Conservation (phyloP, 345 rosid species). For the Populus pruinosa region DNA sequence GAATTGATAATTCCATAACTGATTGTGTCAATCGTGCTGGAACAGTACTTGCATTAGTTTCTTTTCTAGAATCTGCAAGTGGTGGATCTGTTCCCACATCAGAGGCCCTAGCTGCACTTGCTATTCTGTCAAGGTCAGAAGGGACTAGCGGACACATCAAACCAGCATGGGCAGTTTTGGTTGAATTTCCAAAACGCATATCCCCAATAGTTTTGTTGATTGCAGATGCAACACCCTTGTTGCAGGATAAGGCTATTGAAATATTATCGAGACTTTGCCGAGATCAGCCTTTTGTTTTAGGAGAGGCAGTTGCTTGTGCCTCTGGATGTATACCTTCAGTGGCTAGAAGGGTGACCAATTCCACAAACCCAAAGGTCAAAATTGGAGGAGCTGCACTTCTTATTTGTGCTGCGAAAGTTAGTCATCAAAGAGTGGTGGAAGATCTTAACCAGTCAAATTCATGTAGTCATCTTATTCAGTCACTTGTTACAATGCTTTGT, state of each 20-base stretch:
- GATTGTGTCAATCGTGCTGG: constrained; percentile 93
- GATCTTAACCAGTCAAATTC: constrained; percentile 77
- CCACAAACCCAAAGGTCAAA: constrained; percentile 64
- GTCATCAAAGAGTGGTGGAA: constrained; percentile 74
- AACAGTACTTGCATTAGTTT: constrained; percentile 87
- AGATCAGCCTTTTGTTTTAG: constrained; percentile 76
- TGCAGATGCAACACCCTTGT: constrained; percentile 60
- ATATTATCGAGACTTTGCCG: constrained; percentile 80
- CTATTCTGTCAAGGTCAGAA: constrained; percentile 76
- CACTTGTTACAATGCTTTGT: constrained; percentile 68
- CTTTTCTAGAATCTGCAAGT: constrained; percentile 74
- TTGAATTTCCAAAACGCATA: constrained; percentile 71
- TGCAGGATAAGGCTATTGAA: constrained; percentile 97
- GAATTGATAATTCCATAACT: constrained; percentile 59
- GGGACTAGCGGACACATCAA: constrained; percentile 50
- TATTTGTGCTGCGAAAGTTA: constrained; percentile 87
- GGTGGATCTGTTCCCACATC: constrained; percentile 62
- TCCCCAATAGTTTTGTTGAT: constrained; percentile 80
- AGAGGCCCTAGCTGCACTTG: constrained; percentile 93
- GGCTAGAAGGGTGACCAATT: constrained; percentile 71
- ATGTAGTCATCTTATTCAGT: constrained; percentile 58
- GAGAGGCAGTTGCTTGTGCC: constrained; percentile 61
- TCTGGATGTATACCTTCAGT: constrained; percentile 64
- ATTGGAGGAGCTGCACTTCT: constrained; percentile 95
- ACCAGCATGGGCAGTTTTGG: constrained; percentile 94